phyloP scores from a whole-genome alignment of 2,329 filamentous ascomycete genomes.

The Aspergillus brasiliensis region DNA sequence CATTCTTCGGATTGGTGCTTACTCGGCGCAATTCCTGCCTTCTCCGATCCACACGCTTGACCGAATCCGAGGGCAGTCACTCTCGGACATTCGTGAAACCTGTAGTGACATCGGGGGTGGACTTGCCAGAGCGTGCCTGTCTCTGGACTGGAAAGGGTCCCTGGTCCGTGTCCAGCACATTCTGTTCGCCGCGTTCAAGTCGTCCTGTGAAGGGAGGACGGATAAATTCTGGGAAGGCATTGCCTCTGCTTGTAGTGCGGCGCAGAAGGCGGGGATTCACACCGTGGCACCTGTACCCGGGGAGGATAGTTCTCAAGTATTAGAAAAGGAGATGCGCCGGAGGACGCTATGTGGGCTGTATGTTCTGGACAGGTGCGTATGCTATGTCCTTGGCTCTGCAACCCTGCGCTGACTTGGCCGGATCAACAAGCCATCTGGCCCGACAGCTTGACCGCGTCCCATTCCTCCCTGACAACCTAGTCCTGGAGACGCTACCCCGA shows the following conservation, averaged over 20 bases:
- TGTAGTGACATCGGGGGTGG: not conserved
- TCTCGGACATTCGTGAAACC: constrained; percentile 1
- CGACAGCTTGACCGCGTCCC: constrained; percentile 8
- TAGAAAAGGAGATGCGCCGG: constrained; percentile 9
- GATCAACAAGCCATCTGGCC: constrained; percentile 3
- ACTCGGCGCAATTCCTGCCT: constrained; percentile 8
- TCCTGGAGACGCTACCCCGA: not conserved
- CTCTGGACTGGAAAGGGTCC: not conserved
- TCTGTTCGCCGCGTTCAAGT: constrained; percentile 1
- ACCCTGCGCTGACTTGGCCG: too few species aligned
- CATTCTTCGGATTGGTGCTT: constrained; percentile 6
- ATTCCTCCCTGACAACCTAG: not conserved
- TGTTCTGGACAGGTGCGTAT: constrained; percentile 6
- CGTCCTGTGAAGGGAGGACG: constrained; percentile 3
- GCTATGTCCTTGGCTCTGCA: too few species aligned
- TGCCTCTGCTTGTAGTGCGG: not conserved
- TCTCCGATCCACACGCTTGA: constrained; percentile 2
- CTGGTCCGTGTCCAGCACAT: constrained; percentile 10
- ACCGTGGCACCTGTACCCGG: not conserved
- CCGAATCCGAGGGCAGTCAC: not conserved
- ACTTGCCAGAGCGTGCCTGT: not conserved
- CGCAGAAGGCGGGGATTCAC: constrained; percentile 6
- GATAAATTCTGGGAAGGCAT: constrained; percentile 6
- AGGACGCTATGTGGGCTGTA: constrained; percentile 10
- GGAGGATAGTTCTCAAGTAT: not conserved